These are phyloP conservation scores for Colletotrichum australisinense DNA, from an alignment of 2,329 filamentous ascomycete species.

Conservation along the genomic window DNA sequence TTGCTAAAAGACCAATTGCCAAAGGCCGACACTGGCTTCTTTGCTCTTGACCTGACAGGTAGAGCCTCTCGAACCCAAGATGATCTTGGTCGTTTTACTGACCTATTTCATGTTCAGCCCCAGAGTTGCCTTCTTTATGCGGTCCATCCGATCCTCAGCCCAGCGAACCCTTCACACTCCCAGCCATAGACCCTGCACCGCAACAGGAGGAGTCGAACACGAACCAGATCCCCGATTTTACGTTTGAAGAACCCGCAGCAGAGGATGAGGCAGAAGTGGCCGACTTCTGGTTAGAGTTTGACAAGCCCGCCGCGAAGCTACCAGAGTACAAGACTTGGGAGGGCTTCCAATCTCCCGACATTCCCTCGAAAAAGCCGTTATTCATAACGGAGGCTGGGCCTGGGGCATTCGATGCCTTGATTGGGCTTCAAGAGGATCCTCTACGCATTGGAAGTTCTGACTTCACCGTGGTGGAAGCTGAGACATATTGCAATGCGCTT, in stretches of 20 bases:
- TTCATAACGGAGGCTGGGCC: conserved; percentile 79
- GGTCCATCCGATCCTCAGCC: conserved; percentile 28
- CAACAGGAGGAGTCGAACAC: conserved; percentile 37
- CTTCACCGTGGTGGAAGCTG: conserved; percentile 58
- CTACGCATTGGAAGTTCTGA: conserved; percentile 50
- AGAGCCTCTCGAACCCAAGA: conserved; percentile 40
- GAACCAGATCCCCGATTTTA: background rate
- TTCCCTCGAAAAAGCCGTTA: conserved; percentile 53
- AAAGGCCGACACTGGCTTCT: conserved; percentile 51
- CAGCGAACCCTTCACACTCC: conserved; percentile 58
- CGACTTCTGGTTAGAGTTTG: conserved; percentile 61
- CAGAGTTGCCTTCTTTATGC: conserved; percentile 29
- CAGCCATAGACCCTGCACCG: conserved; percentile 27
- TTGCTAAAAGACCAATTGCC: conserved; percentile 52
- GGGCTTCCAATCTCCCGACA: conserved; percentile 62
- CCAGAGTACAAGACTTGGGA: conserved; percentile 76
- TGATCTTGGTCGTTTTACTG: background rate
- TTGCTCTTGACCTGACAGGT: conserved; percentile 53
- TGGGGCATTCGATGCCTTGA: conserved; percentile 72
- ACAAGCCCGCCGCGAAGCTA: conserved; percentile 43
- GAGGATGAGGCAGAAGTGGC: background rate
- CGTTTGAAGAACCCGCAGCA: conserved; percentile 39
- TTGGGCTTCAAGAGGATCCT: conserved; percentile 56
- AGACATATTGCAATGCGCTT: conserved; percentile 66
- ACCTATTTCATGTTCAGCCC: background rate